Base-by-base conservation (phyloP, 352 stramenopile species). In the Pythium plurisporium region DNA sequence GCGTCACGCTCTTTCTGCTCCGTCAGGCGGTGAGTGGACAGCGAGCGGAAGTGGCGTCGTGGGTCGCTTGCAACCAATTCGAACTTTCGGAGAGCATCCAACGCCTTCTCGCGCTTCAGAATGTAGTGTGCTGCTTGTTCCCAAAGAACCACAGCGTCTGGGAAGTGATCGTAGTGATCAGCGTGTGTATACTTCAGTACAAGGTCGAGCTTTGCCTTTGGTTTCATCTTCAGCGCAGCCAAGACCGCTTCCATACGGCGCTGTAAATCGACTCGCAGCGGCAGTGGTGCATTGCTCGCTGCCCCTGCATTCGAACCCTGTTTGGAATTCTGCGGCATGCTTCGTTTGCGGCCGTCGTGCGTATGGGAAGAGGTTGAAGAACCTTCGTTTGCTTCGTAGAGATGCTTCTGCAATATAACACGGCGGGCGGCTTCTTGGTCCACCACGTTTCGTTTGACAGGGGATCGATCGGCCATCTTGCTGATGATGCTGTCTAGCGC, bases 131-230 rank as follows among this genome's bases (percentile, higher is more conserved):
- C 26, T 14, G 72, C 71, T 30, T 76, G 73, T 26, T 91, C 81
- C 78, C 78, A 91, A 5, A 88, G 64, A 26, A 80, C 57, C 4
- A 91, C 78, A 4, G 81, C 81, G 17, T 72, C 65, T 25, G 74
- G 56, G 34, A 91, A 87, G 20, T 67, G 67, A n/a, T 86, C 67
- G 64, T 79, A 88, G 45, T 78, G 49, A 27, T 81, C 72, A 0
- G 51, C 64, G 11, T 86, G 71, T 1, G 80, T 90, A 45, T 90
- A 90, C 63, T 88, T 90, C 9, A 90, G 69, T n/a, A 90, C 77
- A n/a, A 88, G 57, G 15, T 79, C 69, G 5, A 87, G 59, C 25
- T 91, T 91, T 2, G 59, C 38, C 45, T 85, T 82, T 4, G 80
- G 67, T 5, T 70, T 71, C 51, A 90, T 60, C 27, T 66, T 60